A percentile compares a stretch with the other conserved stretches of the same genome.
Conservation (phyloP, 2,329 filamentous ascomycete species). For the Exophiala sideris region DNA sequence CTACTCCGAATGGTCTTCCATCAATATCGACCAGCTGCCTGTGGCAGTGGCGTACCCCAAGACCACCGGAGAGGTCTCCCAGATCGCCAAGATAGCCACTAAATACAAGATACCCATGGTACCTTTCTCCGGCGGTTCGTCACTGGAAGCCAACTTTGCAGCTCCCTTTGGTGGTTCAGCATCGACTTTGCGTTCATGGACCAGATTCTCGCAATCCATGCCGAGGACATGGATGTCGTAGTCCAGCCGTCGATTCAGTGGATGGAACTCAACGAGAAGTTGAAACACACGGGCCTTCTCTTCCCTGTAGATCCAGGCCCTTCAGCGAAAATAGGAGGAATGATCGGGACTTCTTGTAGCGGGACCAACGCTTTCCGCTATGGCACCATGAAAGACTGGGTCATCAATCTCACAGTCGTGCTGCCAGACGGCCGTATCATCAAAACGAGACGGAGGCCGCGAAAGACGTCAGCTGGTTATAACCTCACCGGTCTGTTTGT, state of each 20-base stretch:
- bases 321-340: conserved; percentile 55
- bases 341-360: conserved; percentile 66
- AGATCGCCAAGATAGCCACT: conserved; percentile 68
- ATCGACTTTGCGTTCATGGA: conserved; percentile 91
- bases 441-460: conserved; percentile 68
- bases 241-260: conserved; percentile 87
- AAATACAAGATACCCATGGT: conserved; percentile 82
- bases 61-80: conserved; percentile 61
- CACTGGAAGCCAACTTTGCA: conserved; percentile 85
- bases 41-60: conserved; percentile 64
- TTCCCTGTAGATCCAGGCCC: conserved; percentile 87
- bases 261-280: conserved; percentile 79
- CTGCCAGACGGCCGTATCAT: conserved; percentile 66
- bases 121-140: conserved; percentile 80
- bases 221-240: conserved; percentile 87
- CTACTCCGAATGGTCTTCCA: conserved; percentile 67
- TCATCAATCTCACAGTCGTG: conserved; percentile 68
- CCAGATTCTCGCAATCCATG: conserved; percentile 71
- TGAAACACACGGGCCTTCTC: conserved; percentile 73
- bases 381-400: conserved; percentile 74
- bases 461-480: conserved; percentile 78
- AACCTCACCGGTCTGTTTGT: conserved; percentile 78
- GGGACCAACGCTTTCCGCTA: conserved; percentile 62
- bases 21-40: conserved; percentile 62
- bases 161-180: conserved; percentile 79